Evolutionary conservation across 2,329 filamentous ascomycete species (phyloP).

Genomic region (Fusarium nanum): DNA sequence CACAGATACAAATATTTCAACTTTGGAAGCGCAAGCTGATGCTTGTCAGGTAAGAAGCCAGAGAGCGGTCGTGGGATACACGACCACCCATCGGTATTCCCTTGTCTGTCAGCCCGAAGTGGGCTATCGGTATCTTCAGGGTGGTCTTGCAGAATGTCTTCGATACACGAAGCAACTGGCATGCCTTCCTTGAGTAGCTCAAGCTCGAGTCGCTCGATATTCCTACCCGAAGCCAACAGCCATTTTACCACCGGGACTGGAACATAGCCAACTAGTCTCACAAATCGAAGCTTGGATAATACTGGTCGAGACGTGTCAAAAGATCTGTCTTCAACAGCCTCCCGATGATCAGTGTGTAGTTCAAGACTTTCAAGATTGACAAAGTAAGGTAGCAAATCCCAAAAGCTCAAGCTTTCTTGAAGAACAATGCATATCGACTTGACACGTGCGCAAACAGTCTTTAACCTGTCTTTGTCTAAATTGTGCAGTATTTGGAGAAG

Average conservation of each 20-base stretch:
- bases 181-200: background rate
- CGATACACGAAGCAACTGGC: background rate
- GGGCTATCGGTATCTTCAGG: slow-evolving; percentile 1
- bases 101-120: background rate
- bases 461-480: background rate
- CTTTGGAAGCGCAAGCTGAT: background rate
- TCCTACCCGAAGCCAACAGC: background rate
- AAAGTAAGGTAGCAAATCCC: background rate
- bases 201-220: background rate
- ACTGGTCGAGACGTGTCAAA: background rate
- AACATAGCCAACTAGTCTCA: background rate
- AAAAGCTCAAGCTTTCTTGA: background rate
- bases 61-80: slow-evolving; percentile 2
- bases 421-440: background rate
- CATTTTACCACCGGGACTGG: background rate
- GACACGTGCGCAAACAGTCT: background rate
- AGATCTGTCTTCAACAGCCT: background rate
- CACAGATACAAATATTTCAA: background rate
- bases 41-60: background rate
- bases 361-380: background rate
- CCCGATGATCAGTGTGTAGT: background rate
- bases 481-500: background rate
- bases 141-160: background rate
- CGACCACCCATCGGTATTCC: background rate
- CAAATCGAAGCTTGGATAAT: background rate